Evolutionary conservation across 1,284 basidiomycete genomes (phyloP), one percentile per base, ranked within the genome.

Genomic region (Cutaneotrichosporon dermatis): DNA sequence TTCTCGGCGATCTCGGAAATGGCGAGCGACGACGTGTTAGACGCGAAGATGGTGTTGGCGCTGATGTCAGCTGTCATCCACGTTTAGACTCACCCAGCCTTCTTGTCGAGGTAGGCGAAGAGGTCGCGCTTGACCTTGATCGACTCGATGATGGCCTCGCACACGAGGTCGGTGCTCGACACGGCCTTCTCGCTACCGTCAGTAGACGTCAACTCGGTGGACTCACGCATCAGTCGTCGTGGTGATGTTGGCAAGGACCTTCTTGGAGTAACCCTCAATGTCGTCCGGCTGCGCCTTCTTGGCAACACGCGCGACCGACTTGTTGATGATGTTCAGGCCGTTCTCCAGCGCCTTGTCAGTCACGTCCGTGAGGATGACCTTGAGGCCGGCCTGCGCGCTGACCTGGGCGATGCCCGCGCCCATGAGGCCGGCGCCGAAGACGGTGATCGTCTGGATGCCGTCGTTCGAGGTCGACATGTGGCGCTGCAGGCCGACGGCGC

Each of bases 111-210:
- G 65, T 80, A 78, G 11, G 73, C 75, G 61, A 84, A 84, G 43
- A 84, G 73, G 54, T 83, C 80, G 51, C 81, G 78, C 75, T 84
- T 84, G 64, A 82, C 78, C 65, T 80, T 79, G 55, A 84, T 69
- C 63, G 80, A 81, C 68, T 84, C 83, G 61, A 84, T 82, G 61
- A 84, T 83, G 6, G 83, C 83, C 71, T 84, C 83, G 56, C 84
- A 78, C 51, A 84, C 82, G 50, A 84, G 72, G 68, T 84, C 83
- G 3, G 81, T 76, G 5, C 76, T 61, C 45, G 79, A 65, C 40
- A 83, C 82, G 3, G 82, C 82, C 55, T 79, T 74, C 6, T 64
- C 74, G 33, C 76, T 78, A 40, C 15, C 1, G 25, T 48, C 43
- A 56, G 37, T 6, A 12, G 4, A 11, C 6, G 8, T 16, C 12